Percentiles rank a stretch among this genome's conserved stretches.
Evolutionary conservation across 495 filamentous ascomycete genomes (phyloP).

Genomic region (Annulohypoxylon maeteangense): DNA sequence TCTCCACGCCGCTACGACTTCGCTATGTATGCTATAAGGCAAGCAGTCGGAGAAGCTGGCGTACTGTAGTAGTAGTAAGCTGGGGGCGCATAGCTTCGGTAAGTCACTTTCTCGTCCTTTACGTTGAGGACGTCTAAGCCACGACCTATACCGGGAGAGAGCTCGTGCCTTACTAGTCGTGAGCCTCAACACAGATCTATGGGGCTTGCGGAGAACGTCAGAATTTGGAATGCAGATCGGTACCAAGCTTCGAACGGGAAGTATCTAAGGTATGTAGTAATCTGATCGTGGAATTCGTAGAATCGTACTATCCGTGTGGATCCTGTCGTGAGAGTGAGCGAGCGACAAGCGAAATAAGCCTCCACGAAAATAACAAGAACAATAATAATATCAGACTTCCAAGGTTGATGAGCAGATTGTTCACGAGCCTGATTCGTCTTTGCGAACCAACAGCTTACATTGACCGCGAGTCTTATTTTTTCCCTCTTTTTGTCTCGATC

Average conservation of each 20-base stretch:
- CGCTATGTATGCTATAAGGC: conserved; percentile 35
- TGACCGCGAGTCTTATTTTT: conserved; percentile 17
- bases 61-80: conserved; percentile 47
- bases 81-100: conserved; percentile 36
- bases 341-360: conserved; percentile 16
- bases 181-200: conserved; percentile 44
- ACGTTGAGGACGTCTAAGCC: conserved; percentile 33
- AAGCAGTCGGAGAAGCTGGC: conserved; percentile 21
- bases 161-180: conserved; percentile 43
- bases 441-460: conserved; percentile 35
- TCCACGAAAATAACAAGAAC: conserved; percentile 8
- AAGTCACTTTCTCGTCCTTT: conserved; percentile 22
- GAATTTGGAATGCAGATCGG: conserved; percentile 44
- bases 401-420: conserved; percentile 19
- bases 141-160: conserved; percentile 27
- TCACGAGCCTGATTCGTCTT: conserved; percentile 30
- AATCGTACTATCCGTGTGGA: conserved; percentile 24
- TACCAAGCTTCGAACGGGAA: conserved; percentile 42
- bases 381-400: not conserved
- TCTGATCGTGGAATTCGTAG: conserved; percentile 6
- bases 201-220: conserved; percentile 32
- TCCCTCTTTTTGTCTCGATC: conserved; percentile 28
- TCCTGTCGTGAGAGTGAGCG: conserved; percentile 12
- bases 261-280: conserved; percentile 44
- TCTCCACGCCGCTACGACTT: conserved; percentile 43